Conservation (phyloP, 2,329 filamentous ascomycete species). For the Neofusicoccum parvum region DNA sequence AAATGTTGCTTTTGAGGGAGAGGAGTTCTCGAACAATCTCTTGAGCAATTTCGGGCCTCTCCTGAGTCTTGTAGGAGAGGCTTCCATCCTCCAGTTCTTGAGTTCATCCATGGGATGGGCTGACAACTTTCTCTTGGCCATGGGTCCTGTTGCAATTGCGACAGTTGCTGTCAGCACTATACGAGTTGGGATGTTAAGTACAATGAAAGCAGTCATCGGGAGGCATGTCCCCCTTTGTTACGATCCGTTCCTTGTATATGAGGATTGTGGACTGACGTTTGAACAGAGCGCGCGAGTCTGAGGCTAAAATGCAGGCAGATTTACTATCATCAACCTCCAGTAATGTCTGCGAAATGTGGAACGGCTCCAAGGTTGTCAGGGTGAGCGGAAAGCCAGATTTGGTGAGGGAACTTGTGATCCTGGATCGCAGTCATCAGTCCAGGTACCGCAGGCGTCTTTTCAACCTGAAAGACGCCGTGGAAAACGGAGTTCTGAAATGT, state of each 20-base stretch:
- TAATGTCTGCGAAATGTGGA: not conserved
- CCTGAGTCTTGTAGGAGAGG: not conserved
- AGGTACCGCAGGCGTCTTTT: too few relatives aligned
- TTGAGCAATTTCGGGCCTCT: not conserved
- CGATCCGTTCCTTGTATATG: too few relatives aligned
- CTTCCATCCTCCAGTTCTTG: not conserved
- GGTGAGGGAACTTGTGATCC: not conserved
- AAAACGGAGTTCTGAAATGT: too few relatives aligned
- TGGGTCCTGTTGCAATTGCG: not conserved
- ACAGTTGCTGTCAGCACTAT: not conserved
- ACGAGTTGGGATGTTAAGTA: not conserved
- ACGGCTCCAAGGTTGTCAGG: not conserved
- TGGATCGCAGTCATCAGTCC: not conserved
- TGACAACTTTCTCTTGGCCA: not conserved
- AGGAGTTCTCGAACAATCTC: not conserved
- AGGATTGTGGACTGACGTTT: not conserved
- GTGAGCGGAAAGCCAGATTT: not conserved
- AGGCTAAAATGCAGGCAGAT: not conserved
- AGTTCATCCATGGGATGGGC: not conserved
- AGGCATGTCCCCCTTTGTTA: not conserved
- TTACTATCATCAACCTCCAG: not conserved
- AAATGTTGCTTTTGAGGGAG: not conserved
- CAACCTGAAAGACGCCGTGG: too few relatives aligned
- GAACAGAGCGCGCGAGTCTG: not conserved
- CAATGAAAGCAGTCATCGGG: not conserved